These are phyloP conservation scores for Alternaria novae-zelandiae DNA, from an alignment of 2,329 filamentous ascomycete species.

Conservation along the genomic window DNA sequence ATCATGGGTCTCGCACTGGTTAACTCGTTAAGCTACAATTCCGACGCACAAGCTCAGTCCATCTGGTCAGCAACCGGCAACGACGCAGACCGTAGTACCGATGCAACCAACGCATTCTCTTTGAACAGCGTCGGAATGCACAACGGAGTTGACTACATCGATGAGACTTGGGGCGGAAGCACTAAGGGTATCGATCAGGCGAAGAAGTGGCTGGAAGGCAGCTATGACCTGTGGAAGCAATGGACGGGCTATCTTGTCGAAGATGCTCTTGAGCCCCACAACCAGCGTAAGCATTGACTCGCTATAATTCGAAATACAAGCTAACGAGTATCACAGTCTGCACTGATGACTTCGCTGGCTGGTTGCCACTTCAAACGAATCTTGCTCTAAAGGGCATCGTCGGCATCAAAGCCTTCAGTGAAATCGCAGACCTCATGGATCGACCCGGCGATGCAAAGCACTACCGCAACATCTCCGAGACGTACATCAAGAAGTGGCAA, in stretches of 20 bases:
- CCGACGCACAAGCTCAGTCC: conserved; percentile 62
- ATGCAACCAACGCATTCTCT: conserved; percentile 53
- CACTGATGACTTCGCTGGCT: conserved; percentile 84
- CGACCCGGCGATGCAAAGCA: conserved; percentile 63
- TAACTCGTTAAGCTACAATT: conserved; percentile 72
- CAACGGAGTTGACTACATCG: conserved; percentile 64
- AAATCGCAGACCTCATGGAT: conserved; percentile 68
- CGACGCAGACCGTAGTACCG: conserved; percentile 23
- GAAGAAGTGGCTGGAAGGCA: conserved; percentile 69
- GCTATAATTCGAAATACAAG: background rate
- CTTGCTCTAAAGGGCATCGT: conserved; percentile 84
- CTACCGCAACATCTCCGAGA: conserved; percentile 67
- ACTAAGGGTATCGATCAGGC: conserved; percentile 63
- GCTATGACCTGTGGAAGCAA: conserved; percentile 75
- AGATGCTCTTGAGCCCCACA: conserved; percentile 73
- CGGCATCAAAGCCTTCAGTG: conserved; percentile 78
- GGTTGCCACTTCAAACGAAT: conserved; percentile 79
- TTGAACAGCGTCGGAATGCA: conserved; percentile 57
- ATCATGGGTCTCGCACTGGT: conserved; percentile 81
- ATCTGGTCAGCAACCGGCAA: conserved; percentile 60
- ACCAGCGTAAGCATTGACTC: conserved; percentile 62
- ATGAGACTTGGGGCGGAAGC: conserved; percentile 65
- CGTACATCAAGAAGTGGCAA: conserved; percentile 77
- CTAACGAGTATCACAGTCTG: conserved; percentile 59
- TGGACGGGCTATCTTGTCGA: conserved; percentile 83